Evolutionary conservation across 2,329 filamentous ascomycete genomes (phyloP), one percentile per base, ranked within the genome.

Genomic region (Dactylellina drechsleri): DNA sequence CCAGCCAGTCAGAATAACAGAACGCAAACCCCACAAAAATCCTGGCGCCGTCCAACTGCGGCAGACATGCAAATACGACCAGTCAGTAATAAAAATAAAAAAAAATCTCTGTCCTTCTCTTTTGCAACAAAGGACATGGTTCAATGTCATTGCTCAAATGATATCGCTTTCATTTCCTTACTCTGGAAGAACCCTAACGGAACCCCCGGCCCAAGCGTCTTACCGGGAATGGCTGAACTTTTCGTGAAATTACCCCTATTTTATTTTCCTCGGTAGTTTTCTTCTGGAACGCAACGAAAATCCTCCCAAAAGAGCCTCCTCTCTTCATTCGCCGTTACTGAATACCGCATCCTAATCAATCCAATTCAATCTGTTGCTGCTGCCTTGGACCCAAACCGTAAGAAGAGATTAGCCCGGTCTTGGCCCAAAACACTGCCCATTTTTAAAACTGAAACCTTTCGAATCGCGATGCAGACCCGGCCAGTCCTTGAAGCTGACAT

Each of bases 151-250:
- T 60, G 26, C 43, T 50, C 31, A 57, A 13, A 6, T 54, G 52
- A 49, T 64, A 66, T 73, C 68, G 68, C 61, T 60, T 73, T 66
- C 40, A 45, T 62, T 72, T 36, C 53, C 67, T 60, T 56, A 72
- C 59, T 65, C 45, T 50, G 60, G 67, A 61, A 31, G 5, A 58
- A 68, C 47, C 45, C 54, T 23, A 53, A 60, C 18, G 45, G 52
- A 53, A 31, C 7, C 54, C 13, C 10, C 41, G 43, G 41, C 28
- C 43, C 43, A 47, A n/a, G 43, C 15, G 15, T 18, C 15, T 18
- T 12, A 47, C 15, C 15, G 7, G 16, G 43, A n/a, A n/a, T 47
- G 43, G 15, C 20, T 20, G 20, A 23, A 52, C 13, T 20, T 13
- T 16, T 13, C 6, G 20, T 20, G 49, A 18, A 18, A 47, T 47